Base-by-base conservation (phyloP, 2,329 filamentous ascomycete species). In the Talaromyces amestolkiae region DNA sequence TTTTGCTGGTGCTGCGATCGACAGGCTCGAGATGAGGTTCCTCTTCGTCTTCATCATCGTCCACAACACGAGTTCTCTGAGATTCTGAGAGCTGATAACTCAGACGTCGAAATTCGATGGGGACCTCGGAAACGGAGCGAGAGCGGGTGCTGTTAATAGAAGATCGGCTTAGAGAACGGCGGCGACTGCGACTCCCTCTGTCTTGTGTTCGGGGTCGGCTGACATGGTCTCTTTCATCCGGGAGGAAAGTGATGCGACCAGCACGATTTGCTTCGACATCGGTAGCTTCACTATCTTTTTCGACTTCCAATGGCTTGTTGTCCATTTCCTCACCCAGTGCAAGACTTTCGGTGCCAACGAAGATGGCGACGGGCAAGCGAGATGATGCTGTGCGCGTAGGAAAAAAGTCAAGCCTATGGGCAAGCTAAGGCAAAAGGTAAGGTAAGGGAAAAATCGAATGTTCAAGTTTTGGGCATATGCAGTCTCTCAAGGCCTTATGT, bases 81-180 rank as follows among this genome's bases (percentile, higher is more conserved):
- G 77, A 78, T 59, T 79, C 76, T 9, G 76, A 75, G 31, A 79
- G 73, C 22, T 78, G 73, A 56, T 78, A 74, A 4, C 77, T 78
- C 27, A 79, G 70, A 6, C 77, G 79, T 37, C 77, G 75, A 37
- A 77, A 77, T 63, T 77, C 75, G 61, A 77, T 77, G 1, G 74
- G 75, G 19, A 77, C 69, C 2, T 73, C 74, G 19, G 71, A 61
- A 31, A 67, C 45, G 67, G 69, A 45, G 31, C 53, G 62, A 31
- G 68, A 68, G 33, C 69, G 68, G 22, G 66, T 51, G 47, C 61
- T 43, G 24, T 56, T 53, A 22, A 65, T 27, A 51, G 56, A 62
- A 27, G 19, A 15, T 15, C 58, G 49, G 39, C 51, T 64, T 19
- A 53, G 58, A 19, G 64, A 60, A 54, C 64, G 53, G 7, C 53